Evolutionary conservation across 345 rosid genomes (phyloP), one percentile per base, ranked within the genome.

Genomic region (Barbarea vulgaris): DNA sequence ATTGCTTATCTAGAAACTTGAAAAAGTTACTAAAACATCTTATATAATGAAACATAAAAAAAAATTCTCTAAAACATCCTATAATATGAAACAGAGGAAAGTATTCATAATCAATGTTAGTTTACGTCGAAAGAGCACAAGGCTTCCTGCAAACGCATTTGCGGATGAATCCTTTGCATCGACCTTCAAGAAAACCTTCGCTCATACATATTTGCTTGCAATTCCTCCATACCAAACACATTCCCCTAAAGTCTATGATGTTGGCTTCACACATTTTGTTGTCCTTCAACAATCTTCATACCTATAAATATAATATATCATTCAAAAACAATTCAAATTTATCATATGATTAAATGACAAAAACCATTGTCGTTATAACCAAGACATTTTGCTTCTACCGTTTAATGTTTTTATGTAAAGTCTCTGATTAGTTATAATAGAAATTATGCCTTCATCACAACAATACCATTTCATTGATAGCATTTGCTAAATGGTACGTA

Each of bases 161-260:
- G 5, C 25, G 34, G 17, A 17, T 4, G 17, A 53, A 53, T 36
- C 61, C 51, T 37, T 33, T 11, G 51, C 72, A 67, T 0, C 25
- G 24, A 53, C 72, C 72, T 24, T 67, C 37, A 4, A 50, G 10
- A 7, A 67, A 53, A 24, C 51, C 61, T 67, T 67, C 51, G 3
- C 61, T 53, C 0, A 36, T 9, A 17, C 72, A 67, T 2, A 67
- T 61, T 22, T 2, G 34, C 50, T 60, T 39, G 25, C 14, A 48
- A 1, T 9, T 52, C 3, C 72, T 52, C 72, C 61, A 52, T 1
- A 10, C 36, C 15, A 36, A 1, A 34, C 60, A 67, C 10, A 51
- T 5, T 6, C 50, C 61, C 24, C 15, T 22, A 27, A 3, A 67
- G 4, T 22, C 1, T 6, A 15, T 0, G 36, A 22, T 67, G 4